phyloP scores from a whole-genome alignment of 2,329 filamentous ascomycete species.

The Karstenula rhodostoma region DNA sequence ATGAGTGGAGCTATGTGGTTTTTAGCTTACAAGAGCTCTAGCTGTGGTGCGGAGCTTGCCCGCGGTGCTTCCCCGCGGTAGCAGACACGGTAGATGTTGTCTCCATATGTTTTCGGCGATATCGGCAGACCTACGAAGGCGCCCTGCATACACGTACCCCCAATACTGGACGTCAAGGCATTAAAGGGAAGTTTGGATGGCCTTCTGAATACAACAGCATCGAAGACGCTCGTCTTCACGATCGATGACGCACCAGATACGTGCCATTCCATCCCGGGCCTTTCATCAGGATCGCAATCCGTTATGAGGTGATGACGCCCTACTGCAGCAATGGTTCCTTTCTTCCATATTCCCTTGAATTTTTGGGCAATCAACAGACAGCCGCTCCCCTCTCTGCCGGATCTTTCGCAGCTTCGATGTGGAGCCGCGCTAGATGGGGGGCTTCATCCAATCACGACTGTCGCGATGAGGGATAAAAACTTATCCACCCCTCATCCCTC shows the following conservation, averaged over 20 bases:
- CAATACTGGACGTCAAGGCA: too few species aligned
- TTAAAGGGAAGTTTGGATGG: too few species aligned
- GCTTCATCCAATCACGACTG: conserved; percentile 19
- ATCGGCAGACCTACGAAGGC: conserved; percentile 5
- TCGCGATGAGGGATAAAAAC: conserved; percentile 33
- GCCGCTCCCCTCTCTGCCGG: conserved; percentile 31
- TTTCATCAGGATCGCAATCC: too few species aligned
- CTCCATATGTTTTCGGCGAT: conserved; percentile 11
- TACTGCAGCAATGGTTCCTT: conserved; percentile 37
- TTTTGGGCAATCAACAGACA: conserved; percentile 43
- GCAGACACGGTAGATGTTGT: conserved; percentile 15
- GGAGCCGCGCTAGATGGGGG: conserved; percentile 12
- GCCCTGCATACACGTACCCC: background rate
- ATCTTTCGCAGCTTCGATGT: conserved; percentile 15
- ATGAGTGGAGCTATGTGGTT: conserved; percentile 14
- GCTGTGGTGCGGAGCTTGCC: background rate
- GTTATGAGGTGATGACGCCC: background rate
- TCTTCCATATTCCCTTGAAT: conserved; percentile 34
- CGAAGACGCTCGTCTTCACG: too few species aligned
- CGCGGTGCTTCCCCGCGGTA: conserved; percentile 12
- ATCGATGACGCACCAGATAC: conserved; percentile 13
- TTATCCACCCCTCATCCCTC: conserved; percentile 32
- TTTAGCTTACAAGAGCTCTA: conserved; percentile 11
- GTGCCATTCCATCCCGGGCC: conserved; percentile 7
- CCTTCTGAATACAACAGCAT: too few species aligned